These are phyloP conservation scores for Phytophthora syringae DNA, from an alignment of 352 stramenopile species.

Conservation along the genomic window DNA sequence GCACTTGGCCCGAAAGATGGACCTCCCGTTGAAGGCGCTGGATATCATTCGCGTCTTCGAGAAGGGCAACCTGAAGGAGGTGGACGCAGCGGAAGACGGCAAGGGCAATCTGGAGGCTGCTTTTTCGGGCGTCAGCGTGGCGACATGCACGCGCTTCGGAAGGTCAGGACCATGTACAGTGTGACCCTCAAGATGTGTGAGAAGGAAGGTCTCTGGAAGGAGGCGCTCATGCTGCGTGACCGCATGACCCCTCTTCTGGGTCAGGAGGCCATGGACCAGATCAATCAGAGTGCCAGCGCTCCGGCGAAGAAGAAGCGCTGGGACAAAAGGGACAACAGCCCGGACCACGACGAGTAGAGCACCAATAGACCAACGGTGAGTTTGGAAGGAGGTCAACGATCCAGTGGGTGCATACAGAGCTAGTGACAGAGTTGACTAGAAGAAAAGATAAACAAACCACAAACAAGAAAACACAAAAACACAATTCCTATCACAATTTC, in stretches of 20 bases:
- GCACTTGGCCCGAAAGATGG: conserved; percentile 52
- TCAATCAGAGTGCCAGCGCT: conserved; percentile 11
- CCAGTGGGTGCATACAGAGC: too few relatives aligned
- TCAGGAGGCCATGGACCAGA: conserved; percentile 41
- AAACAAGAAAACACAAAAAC: too few relatives aligned
- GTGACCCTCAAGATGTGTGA: conserved; percentile 58
- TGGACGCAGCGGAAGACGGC: conserved; percentile 32
- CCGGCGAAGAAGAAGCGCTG: conserved; percentile 21
- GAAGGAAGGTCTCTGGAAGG: conserved; percentile 64
- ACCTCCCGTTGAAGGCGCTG: conserved; percentile 42
- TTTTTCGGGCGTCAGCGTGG: conserved; percentile 22
- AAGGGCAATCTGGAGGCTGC: conserved; percentile 34
- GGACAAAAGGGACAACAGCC: conserved; percentile 31
- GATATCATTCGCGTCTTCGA: conserved; percentile 65
- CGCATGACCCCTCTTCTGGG: conserved; percentile 52
- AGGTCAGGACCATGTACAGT: conserved; percentile 66
- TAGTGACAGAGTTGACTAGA: too few relatives aligned
- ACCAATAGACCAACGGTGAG: conserved; percentile 17
- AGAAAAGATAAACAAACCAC: not conserved
- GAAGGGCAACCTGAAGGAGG: conserved; percentile 42
- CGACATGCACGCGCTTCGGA: conserved; percentile 43
- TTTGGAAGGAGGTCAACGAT: too few relatives aligned
- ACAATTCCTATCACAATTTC: too few relatives aligned
- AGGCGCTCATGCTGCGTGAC: conserved; percentile 57
- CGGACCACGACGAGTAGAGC: conserved; percentile 22